Base-by-base conservation (phyloP, 345 rosid genomes). In the Aquilaria sinensis region DNA sequence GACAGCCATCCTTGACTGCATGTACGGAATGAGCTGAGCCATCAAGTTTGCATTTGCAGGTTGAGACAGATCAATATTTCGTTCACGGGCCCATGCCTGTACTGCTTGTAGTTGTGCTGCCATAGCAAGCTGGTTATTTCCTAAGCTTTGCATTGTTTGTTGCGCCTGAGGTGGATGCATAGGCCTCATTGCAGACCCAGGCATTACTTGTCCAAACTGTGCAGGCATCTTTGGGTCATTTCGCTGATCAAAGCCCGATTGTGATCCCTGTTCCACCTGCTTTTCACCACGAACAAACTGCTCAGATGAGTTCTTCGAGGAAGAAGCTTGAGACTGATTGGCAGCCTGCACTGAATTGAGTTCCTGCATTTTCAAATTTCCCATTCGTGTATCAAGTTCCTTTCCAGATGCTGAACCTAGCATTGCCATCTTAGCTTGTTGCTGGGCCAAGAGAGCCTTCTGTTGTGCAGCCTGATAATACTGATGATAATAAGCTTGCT, bases 81-180 rank as follows among this genome's bases (percentile, higher is more conserved):
- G 84, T 74, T 91, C 96, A 60, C 77, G 79, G 63, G 88, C 98
- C 96, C 91, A 89, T 53, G 95, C 88, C 72, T 85, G 97, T 78
- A 87, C 66, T 23, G 81, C 83, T 63, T 91, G 94, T 79, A 86
- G 62, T 77, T 91, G 99, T 58, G 90, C 88, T 71, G 91, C 83
- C 76, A 86, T 59, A 31, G 85, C 88, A 8, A 79, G 78, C 73
- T 81, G 96, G 77, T 82, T 87, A 74, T 64, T 83, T 47, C 83
- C 83, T 75, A 81, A 62, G 67, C 78, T 86, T 65, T 79, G 89
- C 15, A 73, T 61, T 62, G 54, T 72, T 74, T 88, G 97, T 56
- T 75, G 87, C 66, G 70, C 49, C 68, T 78, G 96, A 62, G 83
- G 78, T 64, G 83, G 83, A 75, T 84, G 97, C 83, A 84, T 78